A percentile compares a stretch with the other conserved stretches of the same genome.
Evolutionary conservation across 192 early-diverging fungal species (phyloP).

Genomic region (Bifiguratus adelaidae): DNA sequence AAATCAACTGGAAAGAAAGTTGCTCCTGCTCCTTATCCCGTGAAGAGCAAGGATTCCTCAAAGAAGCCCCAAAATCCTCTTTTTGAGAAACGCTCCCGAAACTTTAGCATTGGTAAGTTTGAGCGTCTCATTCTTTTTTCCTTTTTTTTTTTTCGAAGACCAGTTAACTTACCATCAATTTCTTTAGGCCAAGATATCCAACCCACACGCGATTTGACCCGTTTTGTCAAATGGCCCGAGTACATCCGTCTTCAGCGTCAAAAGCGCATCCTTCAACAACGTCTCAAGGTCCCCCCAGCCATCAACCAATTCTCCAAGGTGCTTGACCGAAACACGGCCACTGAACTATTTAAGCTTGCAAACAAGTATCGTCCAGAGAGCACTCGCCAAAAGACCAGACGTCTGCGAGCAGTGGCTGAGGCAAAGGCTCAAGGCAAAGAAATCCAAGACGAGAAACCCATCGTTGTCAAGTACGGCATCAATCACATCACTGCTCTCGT

Average conservation of each 20-base stretch:
- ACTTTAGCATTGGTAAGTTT: constrained; percentile 85
- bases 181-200: constrained; percentile 84
- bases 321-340: constrained; percentile 98
- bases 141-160: too few relatives aligned
- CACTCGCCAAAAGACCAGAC: constrained; percentile 90
- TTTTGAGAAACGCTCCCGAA: constrained; percentile 87
- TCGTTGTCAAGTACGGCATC: constrained; percentile 98
- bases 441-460: constrained; percentile 79
- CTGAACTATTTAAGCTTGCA: constrained; percentile 95
- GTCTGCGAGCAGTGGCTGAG: constrained; percentile 80
- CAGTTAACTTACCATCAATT: not conserved
- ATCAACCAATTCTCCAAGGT: constrained; percentile 99
- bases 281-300: constrained; percentile 98
- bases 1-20: constrained; percentile 71
- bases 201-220: constrained; percentile 88
- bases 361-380: constrained; percentile 99
- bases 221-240: constrained; percentile 98
- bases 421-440: constrained; percentile 84
- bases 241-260: constrained; percentile 99
- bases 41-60: constrained; percentile 57
- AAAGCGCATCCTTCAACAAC: constrained; percentile 92
- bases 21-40: constrained; percentile 78
- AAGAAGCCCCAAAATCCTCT: constrained; percentile 76
- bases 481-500: constrained; percentile 98
- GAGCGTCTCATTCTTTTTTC: too few relatives aligned